Evolutionary conservation across 129 eudicot genomes (phyloP).

Genomic region (Apium graveolens): DNA sequence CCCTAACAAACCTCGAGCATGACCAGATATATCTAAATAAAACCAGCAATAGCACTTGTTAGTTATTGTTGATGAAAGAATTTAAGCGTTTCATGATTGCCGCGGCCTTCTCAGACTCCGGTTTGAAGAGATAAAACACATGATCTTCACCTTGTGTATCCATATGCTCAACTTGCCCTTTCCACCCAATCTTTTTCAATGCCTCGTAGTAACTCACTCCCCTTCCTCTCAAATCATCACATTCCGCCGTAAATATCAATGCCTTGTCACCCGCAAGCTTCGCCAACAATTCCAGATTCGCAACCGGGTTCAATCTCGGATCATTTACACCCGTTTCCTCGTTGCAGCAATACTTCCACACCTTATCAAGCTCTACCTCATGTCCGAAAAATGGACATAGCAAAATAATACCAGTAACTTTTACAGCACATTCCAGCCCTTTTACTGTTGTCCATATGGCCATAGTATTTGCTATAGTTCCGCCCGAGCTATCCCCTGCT

Average conservation of each 20-base stretch:
- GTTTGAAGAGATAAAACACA: slow-evolving; percentile 39
- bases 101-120: slow-evolving; percentile 15
- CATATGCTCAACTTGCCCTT: slow-evolving; percentile 32
- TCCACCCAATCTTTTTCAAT: slow-evolving; percentile 48
- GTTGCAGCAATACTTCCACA: slow-evolving; percentile 41
- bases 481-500: slow-evolving; percentile 84
- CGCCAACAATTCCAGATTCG: slow-evolving; percentile 22
- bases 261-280: slow-evolving; percentile 36
- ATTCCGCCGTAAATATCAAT: slow-evolving; percentile 38
- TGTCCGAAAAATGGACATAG: slow-evolving; percentile 44
- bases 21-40: neutral
- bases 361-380: slow-evolving; percentile 17
- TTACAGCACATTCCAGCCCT: slow-evolving; percentile 17
- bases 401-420: slow-evolving; percentile 37
- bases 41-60: neutral
- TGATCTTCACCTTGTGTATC: slow-evolving; percentile 47
- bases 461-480: slow-evolving; percentile 48
- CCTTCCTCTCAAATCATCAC: slow-evolving; percentile 34
- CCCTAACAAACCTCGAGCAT: neutral
- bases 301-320: slow-evolving; percentile 43
- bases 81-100: slow-evolving; percentile 13
- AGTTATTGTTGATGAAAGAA: slow-evolving; percentile 16
- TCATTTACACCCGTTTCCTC: slow-evolving; percentile 32
- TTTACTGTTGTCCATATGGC: neutral
- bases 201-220: slow-evolving; percentile 38